Base-by-base conservation (phyloP, 2,329 filamentous ascomycete species). In the Colletotrichum sp. region DNA sequence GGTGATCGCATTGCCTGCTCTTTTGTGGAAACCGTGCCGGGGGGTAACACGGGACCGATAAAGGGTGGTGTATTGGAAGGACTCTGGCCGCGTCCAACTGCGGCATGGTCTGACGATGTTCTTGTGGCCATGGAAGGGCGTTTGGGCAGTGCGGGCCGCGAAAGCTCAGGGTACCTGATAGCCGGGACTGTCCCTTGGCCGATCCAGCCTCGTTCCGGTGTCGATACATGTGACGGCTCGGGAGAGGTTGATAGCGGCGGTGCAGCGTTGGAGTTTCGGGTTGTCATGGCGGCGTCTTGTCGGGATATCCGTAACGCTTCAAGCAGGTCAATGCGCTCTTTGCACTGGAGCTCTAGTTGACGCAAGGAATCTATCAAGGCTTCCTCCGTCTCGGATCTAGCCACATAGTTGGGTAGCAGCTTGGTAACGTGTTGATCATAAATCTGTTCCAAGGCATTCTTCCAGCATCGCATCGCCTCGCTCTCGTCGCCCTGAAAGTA, bases 381-480 rank as follows among this genome's bases (percentile, higher is more conserved):
- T 80, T 91, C 94, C 82, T 98, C 96, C 2, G 95, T 97, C 84
- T 97, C 95, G 66, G 92, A 93, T 80, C 92, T 92, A 24, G 95
- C 93, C 15, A 89, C 87, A 82, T 94, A 94, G 77, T 90, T 92
- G 62, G 92, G 88, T 61, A 94, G 91, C 56, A 94, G 89, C 81
- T 93, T 93, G 83, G 94, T 94, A 74, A 94, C 92, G 83, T 96
- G 94, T 85, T 97, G 94, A 81, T 96, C 94, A 83, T 94, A 94
- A 80, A 99, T 98, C 78, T 96, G 94, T 78, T 96, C 94, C 71
- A 98, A 93, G 6, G 96, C 96, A 75, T 92, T 92, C 83, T 92
- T 94, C 97, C 97, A 99, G 82, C 95, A 96, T 81, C 95, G 91
- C 84, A 98, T 91, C 16, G 97, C 96, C 88, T 98, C 96, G 73